Percentiles rank a stretch among this genome's conserved stretches.
Evolutionary conservation across 2,329 filamentous ascomycete species (phyloP).

Genomic region (Aureobasidium sp.): DNA sequence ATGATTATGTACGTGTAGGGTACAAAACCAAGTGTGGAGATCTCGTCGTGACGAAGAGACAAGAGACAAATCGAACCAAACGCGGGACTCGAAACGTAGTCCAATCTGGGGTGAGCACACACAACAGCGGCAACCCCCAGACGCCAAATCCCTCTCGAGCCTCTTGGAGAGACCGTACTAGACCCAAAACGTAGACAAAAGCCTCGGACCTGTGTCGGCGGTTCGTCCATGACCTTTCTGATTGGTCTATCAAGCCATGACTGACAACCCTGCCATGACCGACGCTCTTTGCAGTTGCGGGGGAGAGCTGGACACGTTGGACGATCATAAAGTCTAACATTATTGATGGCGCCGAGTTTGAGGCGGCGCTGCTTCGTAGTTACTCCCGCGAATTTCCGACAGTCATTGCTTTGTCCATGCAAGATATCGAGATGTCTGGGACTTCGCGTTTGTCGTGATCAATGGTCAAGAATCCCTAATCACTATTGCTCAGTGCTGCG

Average conservation of each 20-base stretch:
- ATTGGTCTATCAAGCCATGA: background rate
- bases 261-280: constrained; percentile 9
- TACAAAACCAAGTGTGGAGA: background rate
- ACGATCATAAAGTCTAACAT: constrained; percentile 5
- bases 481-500: background rate
- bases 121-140: constrained; percentile 6
- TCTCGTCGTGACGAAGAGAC: constrained; percentile 3
- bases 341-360: constrained; percentile 6
- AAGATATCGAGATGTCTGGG: background rate
- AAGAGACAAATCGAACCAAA: background rate
- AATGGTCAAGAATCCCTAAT: background rate
- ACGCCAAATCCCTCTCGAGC: constrained; percentile 7
- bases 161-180: background rate
- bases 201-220: constrained; percentile 9
- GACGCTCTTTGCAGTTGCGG: constrained; percentile 4
- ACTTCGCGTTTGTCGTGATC: background rate
- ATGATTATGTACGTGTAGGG: background rate
- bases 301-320: background rate
- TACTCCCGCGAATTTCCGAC: constrained; percentile 7
- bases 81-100: constrained; percentile 3
- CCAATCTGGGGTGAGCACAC: constrained; percentile 7
- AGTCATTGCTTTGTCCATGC: background rate
- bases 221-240: background rate
- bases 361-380: constrained; percentile 9
- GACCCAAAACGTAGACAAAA: constrained; percentile 6